Base-by-base conservation (phyloP, 2,329 filamentous ascomycete genomes). In the Ceratocystis alfenasii region DNA sequence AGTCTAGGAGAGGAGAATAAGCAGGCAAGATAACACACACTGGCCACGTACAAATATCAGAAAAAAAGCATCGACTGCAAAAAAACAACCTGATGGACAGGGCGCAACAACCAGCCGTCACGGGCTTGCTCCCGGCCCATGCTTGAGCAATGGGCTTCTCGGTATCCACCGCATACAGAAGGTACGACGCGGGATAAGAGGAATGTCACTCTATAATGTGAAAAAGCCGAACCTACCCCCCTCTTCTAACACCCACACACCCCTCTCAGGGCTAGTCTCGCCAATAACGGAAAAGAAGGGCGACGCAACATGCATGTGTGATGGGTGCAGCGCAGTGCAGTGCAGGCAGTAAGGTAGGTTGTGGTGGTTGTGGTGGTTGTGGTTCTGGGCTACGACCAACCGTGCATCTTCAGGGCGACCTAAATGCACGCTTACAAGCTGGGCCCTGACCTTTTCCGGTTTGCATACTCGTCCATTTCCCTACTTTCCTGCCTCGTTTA, bases 81-180 rank as follows among this genome's bases (percentile, higher is more conserved):
- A 17, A 59, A n/a, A 59, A 59, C 55, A 59, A 59, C 55, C 55
- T 59, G 55, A 59, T 59, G 55, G 55, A 59, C 55, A 59, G 55
- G 55, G 55, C 55, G 55, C 55, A 59, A 59, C 28, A 59, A 30
- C 55, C 55, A 59, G 55, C 55, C 55, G 55, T n/a, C 55, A 59
- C 55, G 28, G 55, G 28, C 28, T 59, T 20, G 12, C 28, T 36
- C 15, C 33, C 55, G 55, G 55, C 17, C 55, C 55, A 59, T 59
- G 55, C 55, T 36, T 17, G 25, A 59, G 55, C 25, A 59, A 15
- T 59, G 55, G 6, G 17, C 55, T 15, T 36, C 28, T 22, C 55
- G 6, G 55, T 59, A 22, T 59, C 55, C 55, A 59, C 55, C 8
- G 25, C 55, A 59, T 59, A 28, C 28, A 59, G 55, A 59, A 59